These are phyloP conservation scores for Kockiozyma suomiensis DNA, from an alignment of 805 yeast species.

Conservation along the genomic window DNA sequence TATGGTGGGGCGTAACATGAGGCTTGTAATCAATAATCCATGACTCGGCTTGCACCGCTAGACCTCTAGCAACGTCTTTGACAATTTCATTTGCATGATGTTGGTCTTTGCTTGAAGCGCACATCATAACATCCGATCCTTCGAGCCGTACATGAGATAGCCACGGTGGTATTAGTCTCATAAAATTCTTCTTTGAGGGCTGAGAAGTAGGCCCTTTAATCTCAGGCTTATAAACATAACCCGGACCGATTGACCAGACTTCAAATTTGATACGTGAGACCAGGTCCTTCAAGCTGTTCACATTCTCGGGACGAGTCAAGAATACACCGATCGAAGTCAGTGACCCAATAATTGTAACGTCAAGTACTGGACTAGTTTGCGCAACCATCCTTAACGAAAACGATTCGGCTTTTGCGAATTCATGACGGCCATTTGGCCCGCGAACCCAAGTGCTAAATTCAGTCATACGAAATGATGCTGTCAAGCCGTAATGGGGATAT, in stretches of 20 bases:
- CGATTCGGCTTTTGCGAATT: conserved; percentile 21
- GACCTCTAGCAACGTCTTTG: conserved; percentile 22
- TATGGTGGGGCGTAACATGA: neutral
- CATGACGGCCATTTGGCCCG: conserved; percentile 10
- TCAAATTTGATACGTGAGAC: conserved; percentile 21
- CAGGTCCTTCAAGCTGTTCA: conserved; percentile 29
- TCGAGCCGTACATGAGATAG: conserved; percentile 38
- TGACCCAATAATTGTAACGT: conserved; percentile 24
- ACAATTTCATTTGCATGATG: neutral
- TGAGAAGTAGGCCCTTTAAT: neutral
- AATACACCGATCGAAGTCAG: conserved; percentile 22
- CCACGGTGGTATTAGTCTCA: conserved; percentile 38
- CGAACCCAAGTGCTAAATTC: conserved; percentile 30
- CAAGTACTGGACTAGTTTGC: conserved; percentile 28
- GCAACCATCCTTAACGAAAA: conserved; percentile 25
- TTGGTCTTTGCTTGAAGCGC: conserved; percentile 24
- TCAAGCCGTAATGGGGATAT: conserved; percentile 35
- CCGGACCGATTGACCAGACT: conserved; percentile 11
- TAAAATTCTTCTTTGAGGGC: conserved; percentile 6
- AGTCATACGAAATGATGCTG: conserved; percentile 36
- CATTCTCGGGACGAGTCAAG: conserved; percentile 32
- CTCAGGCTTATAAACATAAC: neutral
- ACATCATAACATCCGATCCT: conserved; percentile 35
- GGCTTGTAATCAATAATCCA: conserved; percentile 33
- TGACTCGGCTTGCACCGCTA: conserved; percentile 25